Percentiles rank a stretch among this genome's conserved stretches.
These are phyloP conservation scores for Apiotrichum sp. DNA, from an alignment of 1,284 basidiomycete genomes.

Conservation along the genomic window DNA sequence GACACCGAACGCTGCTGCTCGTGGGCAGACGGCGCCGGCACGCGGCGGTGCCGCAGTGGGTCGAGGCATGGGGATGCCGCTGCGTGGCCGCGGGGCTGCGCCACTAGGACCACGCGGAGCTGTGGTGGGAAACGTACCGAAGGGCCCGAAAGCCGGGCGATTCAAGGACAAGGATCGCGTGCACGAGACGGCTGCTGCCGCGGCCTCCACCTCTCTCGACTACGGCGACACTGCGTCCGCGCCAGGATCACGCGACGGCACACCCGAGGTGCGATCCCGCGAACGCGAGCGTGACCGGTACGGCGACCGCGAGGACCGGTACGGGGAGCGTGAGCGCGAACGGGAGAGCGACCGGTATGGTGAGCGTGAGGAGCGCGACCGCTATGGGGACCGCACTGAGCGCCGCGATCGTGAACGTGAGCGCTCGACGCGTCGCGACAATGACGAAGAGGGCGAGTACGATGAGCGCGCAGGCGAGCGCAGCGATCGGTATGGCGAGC, in stretches of 20 bases:
- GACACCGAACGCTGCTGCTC: background rate
- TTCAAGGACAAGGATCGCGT: constrained; percentile 44
- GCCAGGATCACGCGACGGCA: constrained; percentile 12
- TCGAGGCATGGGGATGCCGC: constrained; percentile 18
- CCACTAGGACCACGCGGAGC: constrained; percentile 37
- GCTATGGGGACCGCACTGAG: constrained; percentile 2
- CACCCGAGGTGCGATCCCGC: background rate
- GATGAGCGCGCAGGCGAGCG: constrained; percentile 4
- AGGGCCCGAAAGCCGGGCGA: constrained; percentile 36
- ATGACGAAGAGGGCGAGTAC: constrained; percentile 11
- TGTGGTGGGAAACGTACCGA: constrained; percentile 21
- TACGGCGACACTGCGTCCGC: constrained; percentile 27
- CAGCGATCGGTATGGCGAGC: constrained; percentile 2
- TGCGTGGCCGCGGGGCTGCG: constrained; percentile 33
- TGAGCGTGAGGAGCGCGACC: constrained; percentile 9
- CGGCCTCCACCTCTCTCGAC: constrained; percentile 24
- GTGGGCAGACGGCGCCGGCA: background rate
- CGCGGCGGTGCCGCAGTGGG: constrained; percentile 19
- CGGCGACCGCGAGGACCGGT: constrained; percentile 7
- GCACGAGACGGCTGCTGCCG: constrained; percentile 20
- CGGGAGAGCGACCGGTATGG: constrained; percentile 3
- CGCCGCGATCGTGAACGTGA: constrained; percentile 6
- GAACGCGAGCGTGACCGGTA: constrained; percentile 7
- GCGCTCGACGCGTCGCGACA: constrained; percentile 8
- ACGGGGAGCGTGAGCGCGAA: constrained; percentile 4